Conservation (phyloP, 2,329 filamentous ascomycete genomes). For the Penicillium brasilianum region DNA sequence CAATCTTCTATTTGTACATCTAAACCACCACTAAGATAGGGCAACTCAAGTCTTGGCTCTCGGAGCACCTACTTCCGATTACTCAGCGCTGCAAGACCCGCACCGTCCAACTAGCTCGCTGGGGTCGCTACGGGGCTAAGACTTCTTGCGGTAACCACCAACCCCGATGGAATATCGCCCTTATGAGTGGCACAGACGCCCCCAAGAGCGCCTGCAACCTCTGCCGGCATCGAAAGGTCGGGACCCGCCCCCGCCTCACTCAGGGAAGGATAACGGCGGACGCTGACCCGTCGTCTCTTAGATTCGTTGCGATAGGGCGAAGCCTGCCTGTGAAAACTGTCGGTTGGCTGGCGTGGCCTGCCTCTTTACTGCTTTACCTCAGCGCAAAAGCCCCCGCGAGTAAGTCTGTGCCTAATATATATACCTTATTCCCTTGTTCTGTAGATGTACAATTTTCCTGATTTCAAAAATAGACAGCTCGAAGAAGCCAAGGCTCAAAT, state of each 20-base stretch:
- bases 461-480: conserved; percentile 5
- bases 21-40: too few species aligned
- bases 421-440: not conserved
- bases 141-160: not conserved
- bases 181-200: conserved; percentile 6
- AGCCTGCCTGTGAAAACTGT: conserved; percentile 34
- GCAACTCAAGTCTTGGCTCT: too few species aligned
- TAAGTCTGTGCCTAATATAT: conserved; percentile 17
- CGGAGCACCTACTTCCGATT: too few species aligned
- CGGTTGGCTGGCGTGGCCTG: conserved; percentile 27
- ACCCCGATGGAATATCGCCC: conserved; percentile 3
- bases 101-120: not conserved
- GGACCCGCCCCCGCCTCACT: not conserved
- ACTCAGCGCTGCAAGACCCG: too few species aligned
- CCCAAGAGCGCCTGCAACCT: conserved; percentile 30
- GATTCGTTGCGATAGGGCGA: conserved; percentile 34
- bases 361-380: conserved; percentile 24
- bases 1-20: too few species aligned
- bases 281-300: conserved; percentile 6
- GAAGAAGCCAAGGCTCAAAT: conserved; percentile 6
- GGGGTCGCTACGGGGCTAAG: not conserved
- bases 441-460: conserved; percentile 1
- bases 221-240: conserved; percentile 31
- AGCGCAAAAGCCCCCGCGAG: conserved; percentile 28
- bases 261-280: not conserved